Conservation (phyloP, 225 moss, liverwort and hornwort genomes). For the Straminergon stramineum region DNA sequence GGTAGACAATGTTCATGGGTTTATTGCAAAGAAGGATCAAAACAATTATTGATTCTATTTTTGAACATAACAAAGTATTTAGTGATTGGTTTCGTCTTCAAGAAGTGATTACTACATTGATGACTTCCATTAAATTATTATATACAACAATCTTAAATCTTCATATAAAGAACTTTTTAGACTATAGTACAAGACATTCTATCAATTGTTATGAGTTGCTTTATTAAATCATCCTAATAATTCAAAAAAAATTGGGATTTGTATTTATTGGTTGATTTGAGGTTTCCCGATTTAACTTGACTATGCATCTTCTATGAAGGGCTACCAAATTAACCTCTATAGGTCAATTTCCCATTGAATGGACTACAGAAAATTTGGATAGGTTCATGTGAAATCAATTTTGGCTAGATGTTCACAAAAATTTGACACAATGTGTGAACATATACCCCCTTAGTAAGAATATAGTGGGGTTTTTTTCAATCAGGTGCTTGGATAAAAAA, state of each 20-base stretch:
- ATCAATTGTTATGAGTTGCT: neutral
- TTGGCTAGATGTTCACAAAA: no score
- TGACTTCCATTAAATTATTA: neutral
- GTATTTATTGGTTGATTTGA: neutral
- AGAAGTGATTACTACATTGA: no score
- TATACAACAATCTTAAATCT: neutral
- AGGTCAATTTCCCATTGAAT: no score
- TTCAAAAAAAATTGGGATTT: no score
- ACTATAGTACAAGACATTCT: accelerated
- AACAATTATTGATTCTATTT: no score
- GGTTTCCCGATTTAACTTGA: neutral
- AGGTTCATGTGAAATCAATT: no score
- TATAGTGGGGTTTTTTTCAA: no score
- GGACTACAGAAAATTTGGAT: no score
- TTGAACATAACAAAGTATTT: neutral
- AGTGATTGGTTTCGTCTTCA: neutral
- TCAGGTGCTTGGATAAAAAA: no score
- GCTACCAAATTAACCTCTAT: neutral
- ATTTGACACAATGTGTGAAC: no score
- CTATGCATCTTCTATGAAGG: accelerated
- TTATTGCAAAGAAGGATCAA: neutral
- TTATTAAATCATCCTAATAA: neutral
- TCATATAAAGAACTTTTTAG: neutral
- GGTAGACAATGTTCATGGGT: no score
- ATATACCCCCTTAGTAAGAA: no score